Base-by-base conservation (phyloP, 176 grass and related monocot genomes). In the Hordeum marinum region DNA sequence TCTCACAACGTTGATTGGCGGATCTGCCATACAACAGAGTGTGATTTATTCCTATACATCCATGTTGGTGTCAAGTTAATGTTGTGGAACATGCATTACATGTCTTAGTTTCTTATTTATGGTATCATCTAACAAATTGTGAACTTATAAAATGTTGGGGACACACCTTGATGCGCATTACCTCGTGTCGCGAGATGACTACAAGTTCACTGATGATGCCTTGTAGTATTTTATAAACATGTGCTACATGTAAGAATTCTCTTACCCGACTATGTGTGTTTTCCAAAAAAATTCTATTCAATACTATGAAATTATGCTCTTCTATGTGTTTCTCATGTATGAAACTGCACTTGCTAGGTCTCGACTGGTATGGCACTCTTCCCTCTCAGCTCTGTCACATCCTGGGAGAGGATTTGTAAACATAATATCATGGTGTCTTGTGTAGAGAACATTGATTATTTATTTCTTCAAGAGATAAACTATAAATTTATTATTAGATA, bases 1-100 rank as follows among this genome's bases (percentile, higher is more conserved):
- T 9, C 66, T 82, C 32, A 62, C 11, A 68, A 58, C 8, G 86
- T 97, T 75, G 89, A 97, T 76, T 72, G 26, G 20, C 63, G 72
- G 74, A 97, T 97, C 39, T 97, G 92, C 29, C 92, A 97, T 57
- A 88, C 92, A 35, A 94, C 82, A 20, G 76, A 91, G 13, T 93
- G 91, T 29, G 95, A 97, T 81, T 97, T 97, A 75, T 97, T 90
- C 85, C 41, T 97, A 46, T 90, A 85, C 70, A 94, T 84, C 75
- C 95, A 97, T 88, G 86, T 90, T 63, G 90, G 92, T 10, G 88
- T 93, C 46, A 86, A 91, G 70, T 92, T 93, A 85, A 70, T 21
- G 52, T 62, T 45, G 29, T 82, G 32, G 17, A 32, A 80, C 12
- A 60, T 31, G 1, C 43, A 46, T 46, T 50, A 34, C 40, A 17